phyloP scores from a whole-genome alignment of 106 monocot genomes.

The Allium fistulosum region DNA sequence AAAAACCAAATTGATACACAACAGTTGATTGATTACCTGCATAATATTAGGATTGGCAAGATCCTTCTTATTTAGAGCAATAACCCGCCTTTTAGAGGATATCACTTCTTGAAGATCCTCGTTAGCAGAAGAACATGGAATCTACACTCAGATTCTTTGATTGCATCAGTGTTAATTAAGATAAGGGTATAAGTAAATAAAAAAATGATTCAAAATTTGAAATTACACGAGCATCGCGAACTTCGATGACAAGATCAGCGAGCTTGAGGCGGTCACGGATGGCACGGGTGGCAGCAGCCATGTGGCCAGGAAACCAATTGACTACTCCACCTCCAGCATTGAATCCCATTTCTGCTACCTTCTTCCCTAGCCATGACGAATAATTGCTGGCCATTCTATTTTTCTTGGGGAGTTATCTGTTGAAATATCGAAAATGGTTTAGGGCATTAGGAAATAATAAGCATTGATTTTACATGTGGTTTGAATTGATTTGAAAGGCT shows the following conservation, averaged over 20 bases:
- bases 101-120: slow-evolving; percentile 70
- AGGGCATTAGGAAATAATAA: too few relatives aligned
- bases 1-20: neutral
- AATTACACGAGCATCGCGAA: slow-evolving; percentile 86
- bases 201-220: neutral
- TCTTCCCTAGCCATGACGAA: slow-evolving; percentile 31
- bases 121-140: slow-evolving; percentile 86
- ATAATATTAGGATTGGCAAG: slow-evolving; percentile 90
- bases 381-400: neutral
- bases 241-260: slow-evolving; percentile 93
- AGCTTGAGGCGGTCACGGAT: slow-evolving; percentile 96
- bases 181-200: neutral
- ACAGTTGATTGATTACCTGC: slow-evolving; percentile 30
- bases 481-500: too few relatives aligned
- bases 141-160: slow-evolving; percentile 28
- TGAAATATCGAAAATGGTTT: too few relatives aligned
- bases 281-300: slow-evolving; percentile 89
- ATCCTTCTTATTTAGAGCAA: slow-evolving; percentile 96
- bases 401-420: too few relatives aligned
- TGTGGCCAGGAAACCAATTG: slow-evolving; percentile 98
- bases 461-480: too few relatives aligned
- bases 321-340: slow-evolving; percentile 58
- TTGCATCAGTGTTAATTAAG: neutral
- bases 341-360: slow-evolving; percentile 73
- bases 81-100: slow-evolving; percentile 63